A percentile compares a stretch with the other conserved stretches of the same genome.
Conservation (phyloP, 164 flowering plant genomes). For the Amborella trichopoda region DNA sequence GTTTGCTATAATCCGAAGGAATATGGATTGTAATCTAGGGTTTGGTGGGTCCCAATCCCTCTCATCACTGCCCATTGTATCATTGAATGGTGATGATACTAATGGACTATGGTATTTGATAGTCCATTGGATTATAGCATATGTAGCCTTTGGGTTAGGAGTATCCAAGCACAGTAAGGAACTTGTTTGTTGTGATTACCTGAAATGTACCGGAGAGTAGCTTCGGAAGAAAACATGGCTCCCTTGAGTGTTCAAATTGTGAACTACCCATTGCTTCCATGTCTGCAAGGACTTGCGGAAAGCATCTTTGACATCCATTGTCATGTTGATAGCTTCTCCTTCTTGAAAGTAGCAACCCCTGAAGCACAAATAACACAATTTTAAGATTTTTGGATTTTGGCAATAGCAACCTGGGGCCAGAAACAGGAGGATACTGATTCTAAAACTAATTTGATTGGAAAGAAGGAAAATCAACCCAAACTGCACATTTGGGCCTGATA, state of each 20-base stretch:
- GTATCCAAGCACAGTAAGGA: neutral
- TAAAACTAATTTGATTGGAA: too few relatives aligned
- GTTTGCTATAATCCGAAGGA: neutral
- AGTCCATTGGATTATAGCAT: neutral
- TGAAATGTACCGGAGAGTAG: constrained; percentile 59
- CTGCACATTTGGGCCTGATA: too few relatives aligned
- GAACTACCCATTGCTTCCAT: constrained; percentile 40
- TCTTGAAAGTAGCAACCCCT: constrained; percentile 42
- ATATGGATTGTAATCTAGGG: neutral
- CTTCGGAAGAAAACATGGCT: constrained; percentile 50
- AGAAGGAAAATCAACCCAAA: too few relatives aligned
- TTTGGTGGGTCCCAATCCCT: neutral
- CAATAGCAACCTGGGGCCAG: too few relatives aligned
- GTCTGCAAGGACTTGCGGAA: constrained; percentile 35
- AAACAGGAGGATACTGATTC: too few relatives aligned
- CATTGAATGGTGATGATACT: too few relatives aligned
- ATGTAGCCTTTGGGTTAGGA: neutral
- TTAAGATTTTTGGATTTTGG: too few relatives aligned
- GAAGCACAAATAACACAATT: too few relatives aligned
- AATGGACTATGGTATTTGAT: too few relatives aligned
- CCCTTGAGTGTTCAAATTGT: constrained; percentile 20
- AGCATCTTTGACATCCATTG: constrained; percentile 14
- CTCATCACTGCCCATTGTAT: too few relatives aligned
- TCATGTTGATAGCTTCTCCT: constrained; percentile 14
- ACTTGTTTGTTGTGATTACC: constrained; percentile 16